phyloP scores from a whole-genome alignment of 140 eudicot genomes.

The Cichorium intybus region DNA sequence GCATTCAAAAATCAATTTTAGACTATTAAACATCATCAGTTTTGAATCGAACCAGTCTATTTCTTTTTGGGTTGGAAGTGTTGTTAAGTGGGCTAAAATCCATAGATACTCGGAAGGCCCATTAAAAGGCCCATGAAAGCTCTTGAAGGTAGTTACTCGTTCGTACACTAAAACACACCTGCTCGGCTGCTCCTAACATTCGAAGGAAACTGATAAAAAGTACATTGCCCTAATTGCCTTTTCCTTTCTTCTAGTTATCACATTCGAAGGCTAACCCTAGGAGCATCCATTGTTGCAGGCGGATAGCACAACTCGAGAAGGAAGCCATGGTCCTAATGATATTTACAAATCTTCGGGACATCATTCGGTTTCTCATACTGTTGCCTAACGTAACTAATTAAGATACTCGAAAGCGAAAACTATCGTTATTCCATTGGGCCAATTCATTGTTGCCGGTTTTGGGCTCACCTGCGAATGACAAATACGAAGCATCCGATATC shows the following conservation, averaged over 20 bases:
- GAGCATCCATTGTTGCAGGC: background rate
- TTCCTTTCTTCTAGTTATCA: background rate
- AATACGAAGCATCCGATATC: constrained; percentile 23
- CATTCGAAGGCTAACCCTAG: constrained; percentile 1
- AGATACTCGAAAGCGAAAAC: constrained; percentile 16
- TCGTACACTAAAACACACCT: background rate
- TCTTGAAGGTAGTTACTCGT: no score
- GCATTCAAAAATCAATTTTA: no score
- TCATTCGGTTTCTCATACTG: background rate
- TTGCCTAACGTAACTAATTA: constrained; percentile 3
- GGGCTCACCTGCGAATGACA: constrained; percentile 17
- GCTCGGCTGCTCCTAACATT: background rate
- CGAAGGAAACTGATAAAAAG: background rate
- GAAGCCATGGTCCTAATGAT: background rate
- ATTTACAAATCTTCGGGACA: constrained; percentile 6
- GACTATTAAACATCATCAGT: no score
- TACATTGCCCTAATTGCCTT: background rate
- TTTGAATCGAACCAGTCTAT: no score
- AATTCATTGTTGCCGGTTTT: constrained; percentile 17
- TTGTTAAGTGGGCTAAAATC: background rate
- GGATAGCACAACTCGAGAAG: background rate
- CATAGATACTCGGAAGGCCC: background rate
- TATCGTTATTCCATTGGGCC: constrained; percentile 17
- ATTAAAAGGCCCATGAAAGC: background rate
- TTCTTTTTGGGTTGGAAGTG: no score